These are phyloP conservation scores for Trichoderma reesei DNA, from an alignment of 495 filamentous ascomycete species.

Conservation along the genomic window DNA sequence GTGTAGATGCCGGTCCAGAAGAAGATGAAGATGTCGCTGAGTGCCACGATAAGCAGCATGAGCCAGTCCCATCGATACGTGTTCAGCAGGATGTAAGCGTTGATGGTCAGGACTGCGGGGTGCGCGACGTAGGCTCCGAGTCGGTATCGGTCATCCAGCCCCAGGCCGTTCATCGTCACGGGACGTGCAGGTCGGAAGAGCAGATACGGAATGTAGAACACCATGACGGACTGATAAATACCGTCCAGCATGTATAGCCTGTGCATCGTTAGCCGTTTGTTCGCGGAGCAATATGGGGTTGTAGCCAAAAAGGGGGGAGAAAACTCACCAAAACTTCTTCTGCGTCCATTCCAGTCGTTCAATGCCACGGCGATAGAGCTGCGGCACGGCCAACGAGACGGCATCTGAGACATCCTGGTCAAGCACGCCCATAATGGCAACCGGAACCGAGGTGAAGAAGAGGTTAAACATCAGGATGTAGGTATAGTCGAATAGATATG, in stretches of 20 bases:
- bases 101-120: conserved; percentile 75
- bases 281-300: not conserved
- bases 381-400: conserved; percentile 88
- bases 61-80: conserved; percentile 98
- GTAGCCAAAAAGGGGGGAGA: not conserved
- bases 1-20: conserved; percentile 96
- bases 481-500: conserved; percentile 94
- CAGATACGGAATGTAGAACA: conserved; percentile 85
- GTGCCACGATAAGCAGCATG: conserved; percentile 63
- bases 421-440: conserved; percentile 92
- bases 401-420: conserved; percentile 95
- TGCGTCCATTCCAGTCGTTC: conserved; percentile 97
- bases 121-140: conserved; percentile 76
- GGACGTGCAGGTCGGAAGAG: conserved; percentile 60
- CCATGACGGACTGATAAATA: conserved; percentile 84
- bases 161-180: conserved; percentile 55
- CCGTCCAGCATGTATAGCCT: conserved; percentile 96
- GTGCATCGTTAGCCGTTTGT: conserved; percentile 20
- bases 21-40: conserved; percentile 84
- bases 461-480: conserved; percentile 96
- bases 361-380: conserved; percentile 92
- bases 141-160: conserved; percentile 63
- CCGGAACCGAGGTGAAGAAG: conserved; percentile 90
- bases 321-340: conserved; percentile 81
- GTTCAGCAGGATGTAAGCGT: conserved; percentile 90